Evolutionary conservation across 768 basidiomycete genomes (phyloP).

Genomic region (Lactarius trivialis): DNA sequence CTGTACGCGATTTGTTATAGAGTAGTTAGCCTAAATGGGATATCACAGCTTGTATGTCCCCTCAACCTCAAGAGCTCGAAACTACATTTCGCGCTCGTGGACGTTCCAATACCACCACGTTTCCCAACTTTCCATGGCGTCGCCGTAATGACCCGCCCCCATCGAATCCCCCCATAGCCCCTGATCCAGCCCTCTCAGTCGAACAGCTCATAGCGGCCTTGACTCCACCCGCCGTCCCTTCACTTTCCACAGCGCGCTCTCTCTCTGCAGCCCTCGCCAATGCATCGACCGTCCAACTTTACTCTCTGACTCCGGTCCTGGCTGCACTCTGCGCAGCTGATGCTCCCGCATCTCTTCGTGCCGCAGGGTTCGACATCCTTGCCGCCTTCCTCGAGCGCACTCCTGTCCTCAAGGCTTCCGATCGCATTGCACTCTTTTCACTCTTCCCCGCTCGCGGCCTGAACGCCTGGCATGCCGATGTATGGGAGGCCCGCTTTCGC

Average conservation of each 20-base stretch:
- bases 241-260: slow-evolving; percentile 53
- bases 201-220: slow-evolving; percentile 44
- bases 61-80: slow-evolving; percentile 30
- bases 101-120: slow-evolving; percentile 40
- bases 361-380: slow-evolving; percentile 66
- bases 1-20: slow-evolving; percentile 12
- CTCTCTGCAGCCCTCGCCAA: slow-evolving; percentile 49
- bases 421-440: slow-evolving; percentile 57
- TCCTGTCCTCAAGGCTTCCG: slow-evolving; percentile 46
- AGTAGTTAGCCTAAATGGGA: background rate
- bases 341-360: slow-evolving; percentile 52
- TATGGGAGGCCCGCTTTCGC: slow-evolving; percentile 66
- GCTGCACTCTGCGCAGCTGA: slow-evolving; percentile 49
- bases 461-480: slow-evolving; percentile 52
- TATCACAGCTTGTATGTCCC: slow-evolving; percentile 12
- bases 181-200: slow-evolving; percentile 29
- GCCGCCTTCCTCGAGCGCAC: slow-evolving; percentile 61
- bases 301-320: slow-evolving; percentile 53
- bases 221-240: slow-evolving; percentile 55
- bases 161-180: slow-evolving; percentile 24
- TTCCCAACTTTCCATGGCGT: slow-evolving; percentile 38
- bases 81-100: slow-evolving; percentile 30
- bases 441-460: slow-evolving; percentile 43
- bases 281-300: slow-evolving; percentile 36
- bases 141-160: slow-evolving; percentile 16